Conservation (phyloP, 176 grass and related monocot species). For the Dendrocalamus sinicus region DNA sequence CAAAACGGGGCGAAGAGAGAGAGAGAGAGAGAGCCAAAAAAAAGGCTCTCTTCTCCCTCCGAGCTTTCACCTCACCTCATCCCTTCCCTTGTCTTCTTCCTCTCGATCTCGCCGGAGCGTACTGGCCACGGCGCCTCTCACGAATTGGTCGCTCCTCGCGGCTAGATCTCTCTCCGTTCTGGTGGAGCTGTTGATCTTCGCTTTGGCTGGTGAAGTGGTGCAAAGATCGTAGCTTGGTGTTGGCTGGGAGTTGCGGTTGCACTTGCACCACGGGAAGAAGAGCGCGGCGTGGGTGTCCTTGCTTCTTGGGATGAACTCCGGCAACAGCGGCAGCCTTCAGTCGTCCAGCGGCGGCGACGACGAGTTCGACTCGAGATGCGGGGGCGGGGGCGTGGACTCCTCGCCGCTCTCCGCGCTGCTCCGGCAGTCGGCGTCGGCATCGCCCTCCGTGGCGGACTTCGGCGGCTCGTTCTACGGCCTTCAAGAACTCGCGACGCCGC, state of each 20-base stretch:
- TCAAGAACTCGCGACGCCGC: slow-evolving; percentile 19
- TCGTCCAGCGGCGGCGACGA: slow-evolving; percentile 55
- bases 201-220: neutral
- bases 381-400: neutral
- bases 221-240: neutral
- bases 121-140: neutral
- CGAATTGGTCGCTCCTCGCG: neutral
- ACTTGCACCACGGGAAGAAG: neutral
- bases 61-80: neutral
- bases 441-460: neutral
- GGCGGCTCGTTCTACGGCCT: slow-evolving; percentile 40
- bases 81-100: neutral
- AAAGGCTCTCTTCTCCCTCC: neutral
- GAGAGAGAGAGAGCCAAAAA: neutral
- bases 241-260: neutral
- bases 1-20: neutral
- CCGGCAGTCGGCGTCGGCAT: neutral
- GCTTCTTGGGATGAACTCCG: slow-evolving; percentile 44
- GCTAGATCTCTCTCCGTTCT: neutral
- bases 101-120: neutral
- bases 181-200: neutral
- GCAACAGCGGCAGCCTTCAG: slow-evolving; percentile 57
- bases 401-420: slow-evolving; percentile 45
- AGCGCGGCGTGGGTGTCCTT: neutral
- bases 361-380: slow-evolving; percentile 45